Base-by-base conservation (phyloP, 352 stramenopile species). In the Phytophthora ramorum region DNA sequence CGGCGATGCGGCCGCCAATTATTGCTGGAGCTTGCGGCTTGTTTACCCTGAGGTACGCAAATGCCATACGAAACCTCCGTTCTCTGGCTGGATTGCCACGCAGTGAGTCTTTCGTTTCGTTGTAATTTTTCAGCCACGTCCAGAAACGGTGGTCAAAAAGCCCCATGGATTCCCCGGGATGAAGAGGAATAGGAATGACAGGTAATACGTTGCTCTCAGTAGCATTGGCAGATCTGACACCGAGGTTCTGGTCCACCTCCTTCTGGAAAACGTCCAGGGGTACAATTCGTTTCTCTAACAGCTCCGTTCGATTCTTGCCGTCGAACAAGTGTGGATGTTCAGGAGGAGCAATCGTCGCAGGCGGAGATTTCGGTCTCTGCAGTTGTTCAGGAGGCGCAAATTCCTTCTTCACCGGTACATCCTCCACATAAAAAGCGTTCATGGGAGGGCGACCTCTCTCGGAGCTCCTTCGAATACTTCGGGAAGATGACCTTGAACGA, bases 91-190 rank as follows among this genome's bases (percentile, higher is more conserved):
- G 57, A 10, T 62, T 48, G 13, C 35, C 24, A 10, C 58, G 58
- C 35, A 76, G 41, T 34, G 63, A 65, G 28, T 69, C 51, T 14
- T 76, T 72, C 14, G 50, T 62, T 44, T 72, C 63, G 8, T 58
- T 53, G 37, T 22, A 69, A 4, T 48, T 19, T 13, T 40, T 56
- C 22, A 69, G 47, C 68, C 68, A 76, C 10, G 30, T 58, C 68
- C 63, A 76, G 44, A 76, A 76, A 2, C 52, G 50, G 50, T 72
- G 63, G 16, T 69, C 63, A 41, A 66, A 76, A 40, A 72, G 44
- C 3, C 68, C 63, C 52, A 72, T 73, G 9, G 62, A 69, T 26
- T 76, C 63, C 8, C 63, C 57, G 48, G 51, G 52, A 51, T 46
- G 37, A 17, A 76, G 49, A 30, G 68, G 68, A 10, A 73, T 51